Conservation (phyloP, 106 monocot genomes). For the Narthecium ossifragum region DNA sequence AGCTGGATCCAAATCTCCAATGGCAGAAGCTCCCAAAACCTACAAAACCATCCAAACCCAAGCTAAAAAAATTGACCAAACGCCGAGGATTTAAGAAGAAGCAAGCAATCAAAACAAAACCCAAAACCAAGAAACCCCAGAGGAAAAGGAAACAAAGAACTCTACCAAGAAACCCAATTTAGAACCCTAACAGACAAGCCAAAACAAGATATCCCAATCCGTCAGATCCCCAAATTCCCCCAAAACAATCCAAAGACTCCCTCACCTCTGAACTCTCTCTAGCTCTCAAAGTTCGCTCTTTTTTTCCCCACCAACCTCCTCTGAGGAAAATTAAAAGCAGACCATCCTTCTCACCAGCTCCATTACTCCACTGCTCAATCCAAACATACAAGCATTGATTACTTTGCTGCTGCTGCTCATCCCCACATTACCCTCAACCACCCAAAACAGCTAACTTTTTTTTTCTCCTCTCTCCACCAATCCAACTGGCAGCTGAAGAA, state of each 20-base stretch:
- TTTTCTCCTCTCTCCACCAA: background rate
- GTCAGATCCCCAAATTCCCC: slow-evolving; percentile 14
- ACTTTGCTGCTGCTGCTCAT: slow-evolving; percentile 1
- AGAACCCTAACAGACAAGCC: background rate
- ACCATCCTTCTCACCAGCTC: slow-evolving; percentile 13
- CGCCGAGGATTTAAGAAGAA: background rate
- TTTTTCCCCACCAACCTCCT: slow-evolving; percentile 9
- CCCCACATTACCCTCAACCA: background rate
- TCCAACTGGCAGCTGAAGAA: no score
- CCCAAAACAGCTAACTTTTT: no score
- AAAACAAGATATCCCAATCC: background rate
- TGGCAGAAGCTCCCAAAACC: no score
- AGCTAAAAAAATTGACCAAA: background rate
- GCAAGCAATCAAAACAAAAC: background rate
- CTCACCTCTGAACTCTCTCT: slow-evolving; percentile 18
- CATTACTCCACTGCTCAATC: slow-evolving; percentile 13
- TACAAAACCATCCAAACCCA: no score
- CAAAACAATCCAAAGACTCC: slow-evolving; percentile 3
- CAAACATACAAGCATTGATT: slow-evolving; percentile 14
- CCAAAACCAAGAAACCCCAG: background rate
- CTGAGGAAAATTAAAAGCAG: slow-evolving; percentile 31
- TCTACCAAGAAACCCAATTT: background rate
- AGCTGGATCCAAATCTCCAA: background rate
- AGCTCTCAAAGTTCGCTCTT: no score
- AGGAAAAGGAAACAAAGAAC: background rate